Base-by-base conservation (phyloP, 1,139 yeast genomes). In the Diutina catenulata region DNA sequence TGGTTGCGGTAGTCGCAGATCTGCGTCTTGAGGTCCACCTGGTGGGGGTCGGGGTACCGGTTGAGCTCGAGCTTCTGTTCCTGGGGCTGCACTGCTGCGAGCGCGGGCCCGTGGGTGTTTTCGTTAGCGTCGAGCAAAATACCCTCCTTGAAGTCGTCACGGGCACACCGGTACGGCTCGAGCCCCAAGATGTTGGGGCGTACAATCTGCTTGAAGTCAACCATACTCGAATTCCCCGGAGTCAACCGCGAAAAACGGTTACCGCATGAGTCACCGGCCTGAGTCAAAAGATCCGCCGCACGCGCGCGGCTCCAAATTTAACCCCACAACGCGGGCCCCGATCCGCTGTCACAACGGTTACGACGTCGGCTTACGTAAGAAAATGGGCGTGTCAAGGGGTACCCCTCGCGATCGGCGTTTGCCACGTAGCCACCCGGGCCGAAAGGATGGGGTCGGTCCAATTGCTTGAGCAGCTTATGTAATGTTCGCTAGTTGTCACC, bases 31-130 rank as follows among this genome's bases (percentile, higher is more conserved):
- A 91, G 69, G 25, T 70, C 80, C n/a, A 69, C 46, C 53, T 91
- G 98, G 57, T 88, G 96, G 8, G 99, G 99, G 50, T 91, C 98
- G 8, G 98, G 98, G 55, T 91, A 91, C 51, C 98, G 68, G 62
- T 91, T 80, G 49, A 91, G 71, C 39, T 77, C 79, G 46, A 74
- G 55, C 1, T 44, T 41, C 32, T 42, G 41, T 41, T 64, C 70
- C 9, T 46, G 47, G 3, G 43, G 40, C 1, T 59, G 47, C 11
- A 57, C 36, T 6, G 45, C 26, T 1, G 54, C 39, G 16, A 86
- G 59, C 0, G 94, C 76, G 2, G 96, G 93, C 0, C 98, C 98
- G 53, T 80, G 82, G 6, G 98, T 81, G 53, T 91, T 91, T 59
- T 91, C 98, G 53, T 93, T 91, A 40, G 98, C 98, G 58, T 91